Evolutionary conservation across 2,329 filamentous ascomycete species (phyloP).

Genomic region (Aspergillus sp.): DNA sequence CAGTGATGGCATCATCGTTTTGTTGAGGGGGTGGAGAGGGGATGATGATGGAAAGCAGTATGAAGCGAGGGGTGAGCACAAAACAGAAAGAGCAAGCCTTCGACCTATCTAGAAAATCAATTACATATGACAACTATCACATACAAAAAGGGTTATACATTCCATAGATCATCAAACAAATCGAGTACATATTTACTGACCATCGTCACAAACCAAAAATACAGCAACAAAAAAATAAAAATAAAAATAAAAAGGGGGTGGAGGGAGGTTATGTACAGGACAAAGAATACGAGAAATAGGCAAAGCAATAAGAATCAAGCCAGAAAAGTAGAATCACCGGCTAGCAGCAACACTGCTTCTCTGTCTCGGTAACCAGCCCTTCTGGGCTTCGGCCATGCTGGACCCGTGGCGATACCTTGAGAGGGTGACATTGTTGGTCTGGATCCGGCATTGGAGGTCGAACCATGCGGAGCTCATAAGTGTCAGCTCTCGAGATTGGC

Average conservation of each 20-base stretch:
- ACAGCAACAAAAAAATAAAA: not conserved
- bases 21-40: too few species aligned
- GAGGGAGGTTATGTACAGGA: too few species aligned
- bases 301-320: not conserved
- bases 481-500: conserved; percentile 36
- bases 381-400: conserved; percentile 30
- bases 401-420: conserved; percentile 33
- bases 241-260: not conserved
- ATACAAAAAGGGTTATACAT: too few species aligned
- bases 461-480: conserved; percentile 43
- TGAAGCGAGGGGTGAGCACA: too few species aligned
- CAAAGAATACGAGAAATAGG: conserved; percentile 1
- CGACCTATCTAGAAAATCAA: too few species aligned
- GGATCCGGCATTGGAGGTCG: conserved; percentile 38
- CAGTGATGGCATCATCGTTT: too few species aligned
- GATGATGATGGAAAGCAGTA: too few species aligned
- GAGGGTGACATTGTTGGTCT: conserved; percentile 36
- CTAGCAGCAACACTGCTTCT: conserved; percentile 33
- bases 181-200: too few species aligned
- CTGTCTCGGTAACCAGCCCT: conserved; percentile 40
- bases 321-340: not conserved
- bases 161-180: too few species aligned
- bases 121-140: too few species aligned
- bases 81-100: too few species aligned
- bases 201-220: too few species aligned